Base-by-base conservation (phyloP, 495 filamentous ascomycete genomes). In the Massariosphaeria phaeospora region DNA sequence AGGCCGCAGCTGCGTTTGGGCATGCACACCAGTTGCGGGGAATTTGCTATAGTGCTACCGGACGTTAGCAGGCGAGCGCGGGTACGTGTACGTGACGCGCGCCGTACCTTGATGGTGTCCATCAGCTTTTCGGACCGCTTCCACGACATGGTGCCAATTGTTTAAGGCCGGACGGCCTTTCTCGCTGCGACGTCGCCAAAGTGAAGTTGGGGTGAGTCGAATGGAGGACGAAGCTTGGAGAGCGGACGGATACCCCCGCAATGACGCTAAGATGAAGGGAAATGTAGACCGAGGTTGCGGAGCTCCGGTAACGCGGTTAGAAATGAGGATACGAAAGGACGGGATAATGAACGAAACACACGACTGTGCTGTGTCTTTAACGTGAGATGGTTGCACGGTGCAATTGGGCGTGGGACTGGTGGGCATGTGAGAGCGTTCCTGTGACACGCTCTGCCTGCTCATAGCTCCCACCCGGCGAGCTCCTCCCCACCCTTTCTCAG, bases 61-160 rank as follows among this genome's bases (percentile, higher is more conserved):
- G 39, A 10, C 40, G 26, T 58, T 56, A 53, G 52, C 41, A 27
- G 18, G 10, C 20, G 52, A 34, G 48, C 21, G 23, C 38, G 23
- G 9, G 25, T 6, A 24, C 44, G 6, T 3, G 30, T 21, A 24
- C 43, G 41, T 15, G 18, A 48, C 39, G 24, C 44, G 49, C 25
- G 29, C 35, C 51, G 36, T 23, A 64, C 56, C 70, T 86, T 89
- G 86, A 98, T 98, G 82, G 86, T 95, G 61, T 95, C 85, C 89
- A 95, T 91, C 84, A 98, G 71, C 73, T 80, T 75, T 72, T 93
- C 87, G 47, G 87, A 84, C 71, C 79, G 81, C 76, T 85, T 95
- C 91, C 91, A 96, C 74, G 67, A 68, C 69, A 71, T 71, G 57
- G 11, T 55, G 51, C 15, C 34, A 44, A 51, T 43, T 49, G 41